Conservation (phyloP, 2,329 filamentous ascomycete species). For the Phialocephala sp. region DNA sequence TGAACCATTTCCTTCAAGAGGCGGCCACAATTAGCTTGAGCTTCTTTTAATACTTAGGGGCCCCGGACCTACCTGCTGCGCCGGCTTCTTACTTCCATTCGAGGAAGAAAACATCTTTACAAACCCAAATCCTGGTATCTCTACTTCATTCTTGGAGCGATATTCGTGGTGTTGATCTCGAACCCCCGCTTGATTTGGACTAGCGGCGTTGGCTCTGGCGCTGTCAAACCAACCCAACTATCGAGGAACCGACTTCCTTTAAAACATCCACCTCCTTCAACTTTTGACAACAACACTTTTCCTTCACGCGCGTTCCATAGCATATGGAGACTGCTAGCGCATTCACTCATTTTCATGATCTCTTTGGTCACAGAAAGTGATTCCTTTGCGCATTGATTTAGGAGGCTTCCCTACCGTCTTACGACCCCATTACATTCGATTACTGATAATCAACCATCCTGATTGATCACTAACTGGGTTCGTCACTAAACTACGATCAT, state of each 20-base stretch:
- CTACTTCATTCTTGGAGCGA: conserved; percentile 24
- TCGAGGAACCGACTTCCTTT: neutral
- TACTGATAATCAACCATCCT: neutral
- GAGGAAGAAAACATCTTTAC: conserved; percentile 67
- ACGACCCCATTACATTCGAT: neutral
- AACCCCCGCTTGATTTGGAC: neutral
- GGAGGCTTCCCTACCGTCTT: neutral
- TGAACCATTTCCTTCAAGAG: conserved; percentile 92
- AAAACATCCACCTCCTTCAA: neutral
- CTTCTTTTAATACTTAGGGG: conserved; percentile 22
- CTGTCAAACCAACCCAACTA: neutral
- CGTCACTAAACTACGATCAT: neutral
- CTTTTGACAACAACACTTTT: conserved; percentile 1
- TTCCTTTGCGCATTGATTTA: neutral
- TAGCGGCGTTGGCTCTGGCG: neutral
- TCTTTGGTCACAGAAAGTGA: neutral
- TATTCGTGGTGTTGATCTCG: neutral
- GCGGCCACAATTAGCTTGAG: conserved; percentile 31
- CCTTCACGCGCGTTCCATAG: neutral
- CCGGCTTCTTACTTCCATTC: conserved; percentile 69
- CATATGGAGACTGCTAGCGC: neutral
- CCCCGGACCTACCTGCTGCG: conserved; percentile 66
- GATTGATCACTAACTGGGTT: neutral
- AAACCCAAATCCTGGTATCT: conserved; percentile 21
- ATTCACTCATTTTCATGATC: neutral